phyloP scores from a whole-genome alignment of 306 rosid genomes.

The Prunus campanulata region DNA sequence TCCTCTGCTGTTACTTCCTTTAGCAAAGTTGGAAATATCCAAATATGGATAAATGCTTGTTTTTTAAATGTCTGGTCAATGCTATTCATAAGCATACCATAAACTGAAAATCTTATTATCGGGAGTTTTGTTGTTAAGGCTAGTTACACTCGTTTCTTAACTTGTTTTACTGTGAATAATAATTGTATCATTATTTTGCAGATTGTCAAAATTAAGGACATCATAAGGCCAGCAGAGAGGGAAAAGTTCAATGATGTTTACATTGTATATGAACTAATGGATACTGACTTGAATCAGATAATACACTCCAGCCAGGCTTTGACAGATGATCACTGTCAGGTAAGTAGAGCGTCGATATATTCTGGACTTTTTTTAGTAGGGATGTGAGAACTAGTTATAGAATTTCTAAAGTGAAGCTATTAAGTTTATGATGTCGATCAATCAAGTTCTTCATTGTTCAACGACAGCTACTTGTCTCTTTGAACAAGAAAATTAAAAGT shows the following conservation, averaged over 20 bases:
- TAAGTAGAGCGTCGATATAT: neutral
- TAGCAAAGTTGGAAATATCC: neutral
- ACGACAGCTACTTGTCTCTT: constrained; percentile 37
- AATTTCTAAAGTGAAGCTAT: neutral
- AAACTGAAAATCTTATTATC: neutral
- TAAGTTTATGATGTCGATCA: neutral
- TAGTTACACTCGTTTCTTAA: neutral
- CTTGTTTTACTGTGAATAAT: neutral
- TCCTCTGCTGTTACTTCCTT: constrained; percentile 4
- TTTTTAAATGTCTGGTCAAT: neutral
- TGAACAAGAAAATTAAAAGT: neutral
- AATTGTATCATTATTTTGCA: constrained; percentile 26
- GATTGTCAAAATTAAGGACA: constrained; percentile 84
- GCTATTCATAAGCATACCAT: neutral
- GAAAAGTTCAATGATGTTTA: constrained; percentile 81
- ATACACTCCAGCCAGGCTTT: constrained; percentile 76
- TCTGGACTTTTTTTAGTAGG: neutral
- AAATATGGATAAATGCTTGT: neutral
- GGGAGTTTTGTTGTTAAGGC: neutral
- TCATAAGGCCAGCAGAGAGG: constrained; percentile 70
- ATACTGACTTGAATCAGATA: constrained; percentile 86
- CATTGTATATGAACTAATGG: constrained; percentile 85
- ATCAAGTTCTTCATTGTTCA: neutral
- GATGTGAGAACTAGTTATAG: neutral
- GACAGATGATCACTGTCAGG: constrained; percentile 95